Conservation (phyloP, 1,284 basidiomycete genomes). For the Phylloboletellus chloephorus region DNA sequence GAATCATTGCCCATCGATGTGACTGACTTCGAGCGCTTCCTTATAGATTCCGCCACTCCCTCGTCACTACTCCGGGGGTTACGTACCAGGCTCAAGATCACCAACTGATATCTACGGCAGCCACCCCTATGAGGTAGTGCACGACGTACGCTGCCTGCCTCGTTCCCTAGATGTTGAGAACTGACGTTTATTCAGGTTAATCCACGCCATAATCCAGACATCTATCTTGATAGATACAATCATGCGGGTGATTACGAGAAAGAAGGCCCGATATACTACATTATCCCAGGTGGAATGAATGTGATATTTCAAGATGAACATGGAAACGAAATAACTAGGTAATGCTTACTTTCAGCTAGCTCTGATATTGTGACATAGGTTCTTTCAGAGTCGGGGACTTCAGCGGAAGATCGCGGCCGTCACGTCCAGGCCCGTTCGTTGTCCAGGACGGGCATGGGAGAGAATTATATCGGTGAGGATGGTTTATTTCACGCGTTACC, state of each 20-base stretch:
- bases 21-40: constrained; percentile 1
- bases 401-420: constrained; percentile 21
- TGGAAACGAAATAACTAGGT: constrained; percentile 65
- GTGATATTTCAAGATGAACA: constrained; percentile 65
- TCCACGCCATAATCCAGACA: constrained; percentile 17
- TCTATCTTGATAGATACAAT: constrained; percentile 19
- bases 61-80: constrained; percentile 19
- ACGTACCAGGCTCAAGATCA: constrained; percentile 19
- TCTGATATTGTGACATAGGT: constrained; percentile 21
- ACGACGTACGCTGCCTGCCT: constrained; percentile 10
- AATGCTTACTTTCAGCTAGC: constrained; percentile 9
- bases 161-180: not conserved
- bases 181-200: constrained; percentile 18
- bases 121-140: constrained; percentile 19
- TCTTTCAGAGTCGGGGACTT: constrained; percentile 43
- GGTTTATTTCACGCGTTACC: not conserved
- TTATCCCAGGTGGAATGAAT: constrained; percentile 58
- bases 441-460: constrained; percentile 47
- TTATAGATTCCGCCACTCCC: constrained; percentile 30
- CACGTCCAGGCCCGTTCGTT: constrained; percentile 36
- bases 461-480: constrained; percentile 42
- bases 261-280: constrained; percentile 48
- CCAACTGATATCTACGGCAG: constrained; percentile 31
- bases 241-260: constrained; percentile 27
- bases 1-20: not conserved